phyloP scores from a whole-genome alignment of 805 yeast species.

The Priceomyces fermenticarens region DNA sequence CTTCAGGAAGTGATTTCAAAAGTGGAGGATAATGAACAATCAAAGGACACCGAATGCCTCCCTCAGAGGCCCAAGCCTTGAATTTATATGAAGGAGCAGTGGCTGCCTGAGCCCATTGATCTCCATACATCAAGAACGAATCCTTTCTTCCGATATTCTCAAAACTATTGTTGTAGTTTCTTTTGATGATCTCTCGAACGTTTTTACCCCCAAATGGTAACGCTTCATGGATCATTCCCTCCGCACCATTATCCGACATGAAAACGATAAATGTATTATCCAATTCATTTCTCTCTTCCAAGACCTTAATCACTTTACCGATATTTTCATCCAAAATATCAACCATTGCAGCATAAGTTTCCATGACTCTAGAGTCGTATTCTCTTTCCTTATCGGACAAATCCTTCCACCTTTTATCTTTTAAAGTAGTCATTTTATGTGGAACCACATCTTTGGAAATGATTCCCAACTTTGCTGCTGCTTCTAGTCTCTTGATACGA shows the following conservation, averaged over 20 bases:
- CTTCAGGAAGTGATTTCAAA: slow-evolving; percentile 7
- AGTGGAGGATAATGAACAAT: slow-evolving; percentile 44
- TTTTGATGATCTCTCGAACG: slow-evolving; percentile 20
- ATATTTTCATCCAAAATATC: slow-evolving; percentile 50
- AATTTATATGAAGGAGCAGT: slow-evolving; percentile 55
- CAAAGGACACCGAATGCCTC: slow-evolving; percentile 58
- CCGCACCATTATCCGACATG: slow-evolving; percentile 67
- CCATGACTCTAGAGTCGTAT: slow-evolving; percentile 46
- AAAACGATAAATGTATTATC: slow-evolving; percentile 58
- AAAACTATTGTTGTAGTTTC: slow-evolving; percentile 39
- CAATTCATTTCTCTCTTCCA: slow-evolving; percentile 41
- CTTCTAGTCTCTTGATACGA: slow-evolving; percentile 35
- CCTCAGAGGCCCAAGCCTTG: slow-evolving; percentile 59
- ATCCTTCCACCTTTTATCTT: slow-evolving; percentile 43
- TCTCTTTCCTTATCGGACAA: slow-evolving; percentile 33
- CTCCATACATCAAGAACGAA: slow-evolving; percentile 52
- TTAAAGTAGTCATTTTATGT: slow-evolving; percentile 41
- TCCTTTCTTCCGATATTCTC: slow-evolving; percentile 48
- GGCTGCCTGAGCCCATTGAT: slow-evolving; percentile 63
- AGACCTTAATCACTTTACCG: slow-evolving; percentile 44
- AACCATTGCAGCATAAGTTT: slow-evolving; percentile 64
- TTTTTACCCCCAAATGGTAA: slow-evolving; percentile 40
- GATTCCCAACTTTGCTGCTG: slow-evolving; percentile 45
- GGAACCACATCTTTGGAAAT: slow-evolving; percentile 43
- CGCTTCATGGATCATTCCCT: slow-evolving; percentile 57